Conservation (phyloP, 1,139 yeast species). For the Hemisphaericaspora subhashii region DNA sequence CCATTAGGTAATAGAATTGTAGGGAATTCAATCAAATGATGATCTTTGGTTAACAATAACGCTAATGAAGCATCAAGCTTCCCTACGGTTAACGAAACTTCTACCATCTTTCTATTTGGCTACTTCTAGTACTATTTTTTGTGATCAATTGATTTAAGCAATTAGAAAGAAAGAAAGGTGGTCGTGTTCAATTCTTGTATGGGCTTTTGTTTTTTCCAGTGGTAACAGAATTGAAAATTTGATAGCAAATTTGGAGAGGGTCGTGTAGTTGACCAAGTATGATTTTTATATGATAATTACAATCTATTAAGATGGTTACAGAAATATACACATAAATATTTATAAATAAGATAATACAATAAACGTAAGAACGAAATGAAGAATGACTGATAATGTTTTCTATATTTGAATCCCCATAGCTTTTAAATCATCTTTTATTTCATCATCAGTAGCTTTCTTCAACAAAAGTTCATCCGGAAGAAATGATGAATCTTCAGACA, state of each 20-base stretch:
- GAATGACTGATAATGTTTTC: neutral
- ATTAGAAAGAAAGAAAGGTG: too few relatives aligned
- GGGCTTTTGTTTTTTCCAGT: too few relatives aligned
- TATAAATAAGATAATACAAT: neutral
- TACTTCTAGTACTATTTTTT: neutral
- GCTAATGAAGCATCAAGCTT: constrained; percentile 95
- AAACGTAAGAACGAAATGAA: neutral
- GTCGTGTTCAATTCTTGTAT: too few relatives aligned
- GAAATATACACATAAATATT: too few relatives aligned
- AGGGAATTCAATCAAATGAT: constrained; percentile 94
- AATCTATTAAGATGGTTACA: too few relatives aligned
- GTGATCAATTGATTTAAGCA: too few relatives aligned
- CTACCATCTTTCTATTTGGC: constrained; percentile 54
- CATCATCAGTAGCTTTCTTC: constrained; percentile 58
- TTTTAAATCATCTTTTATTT: constrained; percentile 57
- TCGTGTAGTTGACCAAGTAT: too few relatives aligned
- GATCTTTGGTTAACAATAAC: constrained; percentile 83
- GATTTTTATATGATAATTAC: too few relatives aligned
- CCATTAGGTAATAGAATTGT: constrained; percentile 88
- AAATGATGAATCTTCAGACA: constrained; percentile 18
- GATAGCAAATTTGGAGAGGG: too few relatives aligned
- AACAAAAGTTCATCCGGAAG: constrained; percentile 38
- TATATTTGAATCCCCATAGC: constrained; percentile 46
- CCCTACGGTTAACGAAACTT: constrained; percentile 92
- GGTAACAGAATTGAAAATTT: too few relatives aligned